These are phyloP conservation scores for Colletotrichum kahawae DNA, from an alignment of 2,329 filamentous ascomycete genomes.

Conservation along the genomic window DNA sequence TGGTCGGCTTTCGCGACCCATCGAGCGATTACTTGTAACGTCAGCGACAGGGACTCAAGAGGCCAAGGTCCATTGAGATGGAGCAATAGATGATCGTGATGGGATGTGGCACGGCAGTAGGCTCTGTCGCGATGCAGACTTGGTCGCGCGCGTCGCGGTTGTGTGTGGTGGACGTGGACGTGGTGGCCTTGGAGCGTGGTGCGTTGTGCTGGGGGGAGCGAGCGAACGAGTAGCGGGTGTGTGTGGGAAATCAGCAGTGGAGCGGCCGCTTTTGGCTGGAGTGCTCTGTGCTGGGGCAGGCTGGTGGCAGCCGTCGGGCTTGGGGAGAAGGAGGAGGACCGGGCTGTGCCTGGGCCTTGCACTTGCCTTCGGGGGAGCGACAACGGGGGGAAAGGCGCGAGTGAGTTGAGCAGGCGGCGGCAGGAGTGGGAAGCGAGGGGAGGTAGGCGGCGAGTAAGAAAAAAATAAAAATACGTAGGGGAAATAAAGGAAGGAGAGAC, in stretches of 20 bases:
- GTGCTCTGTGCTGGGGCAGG: not conserved
- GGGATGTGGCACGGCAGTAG: conserved; percentile 48
- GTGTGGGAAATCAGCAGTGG: conserved; percentile 18
- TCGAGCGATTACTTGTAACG: conserved; percentile 47
- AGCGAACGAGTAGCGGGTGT: conserved; percentile 15
- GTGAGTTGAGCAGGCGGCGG: not conserved
- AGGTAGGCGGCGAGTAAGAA: not conserved
- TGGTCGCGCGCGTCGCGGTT: conserved; percentile 26
- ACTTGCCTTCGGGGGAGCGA: not conserved
- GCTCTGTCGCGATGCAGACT: conserved; percentile 20
- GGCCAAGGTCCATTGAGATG: conserved; percentile 49
- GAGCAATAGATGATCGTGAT: conserved; percentile 21
- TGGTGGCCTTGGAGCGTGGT: conserved; percentile 32
- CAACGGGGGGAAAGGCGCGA: not conserved
- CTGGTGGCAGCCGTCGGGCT: not conserved
- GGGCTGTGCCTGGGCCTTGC: not conserved
- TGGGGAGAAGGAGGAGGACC: not conserved
- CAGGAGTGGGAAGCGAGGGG: not conserved
- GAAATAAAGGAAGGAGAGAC: not conserved
- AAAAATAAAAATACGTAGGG: not conserved
- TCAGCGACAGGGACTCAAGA: conserved; percentile 49
- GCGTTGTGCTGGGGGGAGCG: not conserved
- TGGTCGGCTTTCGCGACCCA: conserved; percentile 52
- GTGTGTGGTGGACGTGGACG: conserved; percentile 31
- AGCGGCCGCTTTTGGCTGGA: conserved; percentile 8